phyloP scores from a whole-genome alignment of 441 rosid genomes.

The Eruca vesicaria region DNA sequence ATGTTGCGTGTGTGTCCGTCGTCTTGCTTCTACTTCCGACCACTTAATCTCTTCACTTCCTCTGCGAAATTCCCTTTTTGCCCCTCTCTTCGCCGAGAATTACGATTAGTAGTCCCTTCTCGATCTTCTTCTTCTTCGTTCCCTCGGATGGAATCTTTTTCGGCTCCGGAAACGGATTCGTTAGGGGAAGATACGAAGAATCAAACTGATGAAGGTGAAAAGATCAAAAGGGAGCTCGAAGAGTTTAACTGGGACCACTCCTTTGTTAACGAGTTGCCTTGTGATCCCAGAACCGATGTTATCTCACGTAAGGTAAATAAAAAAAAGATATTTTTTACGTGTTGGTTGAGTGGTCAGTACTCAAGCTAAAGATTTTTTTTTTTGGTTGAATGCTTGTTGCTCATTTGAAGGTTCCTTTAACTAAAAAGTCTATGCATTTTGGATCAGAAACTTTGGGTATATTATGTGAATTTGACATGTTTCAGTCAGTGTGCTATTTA shows the following conservation, averaged over 20 bases:
- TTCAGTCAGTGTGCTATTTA: background rate
- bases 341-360: background rate
- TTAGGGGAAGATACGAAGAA: slow-evolving; percentile 61
- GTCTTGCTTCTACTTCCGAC: slow-evolving; percentile 37
- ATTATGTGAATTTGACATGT: background rate
- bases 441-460: background rate
- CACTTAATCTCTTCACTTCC: slow-evolving; percentile 26
- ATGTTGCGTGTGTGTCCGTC: slow-evolving; percentile 37
- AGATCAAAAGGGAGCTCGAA: slow-evolving; percentile 45
- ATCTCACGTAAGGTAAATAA: slow-evolving; percentile 72
- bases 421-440: background rate
- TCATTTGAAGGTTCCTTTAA: background rate
- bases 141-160: slow-evolving; percentile 32
- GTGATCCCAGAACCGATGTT: slow-evolving; percentile 63
- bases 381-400: too few relatives aligned
- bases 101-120: slow-evolving; percentile 14
- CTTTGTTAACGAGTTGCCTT: slow-evolving; percentile 80
- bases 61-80: slow-evolving; percentile 18
- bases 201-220: slow-evolving; percentile 42
- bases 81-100: slow-evolving; percentile 25
- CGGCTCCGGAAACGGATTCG: slow-evolving; percentile 56
- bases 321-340: background rate
- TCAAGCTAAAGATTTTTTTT: background rate
- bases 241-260: slow-evolving; percentile 94
- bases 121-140: slow-evolving; percentile 22